Evolutionary conservation across 441 rosid genomes (phyloP).

Genomic region (Caryocar brasiliense): DNA sequence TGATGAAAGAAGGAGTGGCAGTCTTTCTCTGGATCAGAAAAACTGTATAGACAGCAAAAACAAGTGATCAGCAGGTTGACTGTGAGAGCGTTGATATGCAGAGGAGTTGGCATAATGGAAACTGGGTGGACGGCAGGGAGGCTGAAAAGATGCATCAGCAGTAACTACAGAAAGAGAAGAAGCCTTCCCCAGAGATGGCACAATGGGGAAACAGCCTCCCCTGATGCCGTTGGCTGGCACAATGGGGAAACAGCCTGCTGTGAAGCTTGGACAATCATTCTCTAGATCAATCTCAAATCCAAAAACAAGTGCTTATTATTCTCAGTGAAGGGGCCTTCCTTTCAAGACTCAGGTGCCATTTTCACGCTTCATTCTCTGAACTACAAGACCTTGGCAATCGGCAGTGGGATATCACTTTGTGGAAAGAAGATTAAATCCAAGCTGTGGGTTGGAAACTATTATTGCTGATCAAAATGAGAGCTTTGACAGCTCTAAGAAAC

Average conservation of each 20-base stretch:
- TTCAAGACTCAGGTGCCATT: constrained; percentile 51
- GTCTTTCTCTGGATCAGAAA: constrained; percentile 36
- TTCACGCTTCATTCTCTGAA: no score
- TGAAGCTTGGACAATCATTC: constrained; percentile 72
- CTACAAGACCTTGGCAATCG: no score
- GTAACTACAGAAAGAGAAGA: constrained; percentile 43
- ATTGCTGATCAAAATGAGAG: no score
- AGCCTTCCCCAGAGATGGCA: constrained; percentile 84
- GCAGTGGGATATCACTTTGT: no score
- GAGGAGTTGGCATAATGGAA: constrained; percentile 58
- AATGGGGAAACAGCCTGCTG: constrained; percentile 64
- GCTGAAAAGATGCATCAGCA: constrained; percentile 31
- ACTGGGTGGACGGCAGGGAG: constrained; percentile 36
- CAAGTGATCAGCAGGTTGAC: constrained; percentile 38
- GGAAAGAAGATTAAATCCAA: no score
- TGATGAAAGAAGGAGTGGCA: constrained; percentile 30
- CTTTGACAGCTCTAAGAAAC: no score
- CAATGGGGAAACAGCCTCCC: constrained; percentile 39
- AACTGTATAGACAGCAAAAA: constrained; percentile 38
- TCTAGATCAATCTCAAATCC: constrained; percentile 51
- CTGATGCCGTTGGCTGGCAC: constrained; percentile 36
- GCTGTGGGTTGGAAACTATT: no score
- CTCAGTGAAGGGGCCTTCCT: constrained; percentile 23
- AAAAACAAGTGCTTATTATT: constrained; percentile 29
- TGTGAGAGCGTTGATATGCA: constrained; percentile 39